Conservation (phyloP, 208 protist genomes). For the Leishmania turanica region DNA sequence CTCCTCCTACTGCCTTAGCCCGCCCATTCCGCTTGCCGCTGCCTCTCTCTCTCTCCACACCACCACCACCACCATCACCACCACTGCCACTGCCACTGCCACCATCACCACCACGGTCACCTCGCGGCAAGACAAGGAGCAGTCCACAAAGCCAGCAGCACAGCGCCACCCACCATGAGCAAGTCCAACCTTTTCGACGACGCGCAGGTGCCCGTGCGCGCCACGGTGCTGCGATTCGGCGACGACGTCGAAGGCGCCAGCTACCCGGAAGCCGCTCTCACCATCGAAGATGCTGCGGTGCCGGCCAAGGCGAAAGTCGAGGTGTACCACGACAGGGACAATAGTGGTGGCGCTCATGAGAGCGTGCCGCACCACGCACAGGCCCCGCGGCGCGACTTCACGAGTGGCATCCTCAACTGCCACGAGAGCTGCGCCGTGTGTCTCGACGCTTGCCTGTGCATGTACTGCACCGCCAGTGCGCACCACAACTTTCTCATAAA, state of each 20-base stretch:
- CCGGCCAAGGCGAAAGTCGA: background rate
- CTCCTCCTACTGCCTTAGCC: background rate
- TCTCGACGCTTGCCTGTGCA: conserved; percentile 26
- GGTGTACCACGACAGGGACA: background rate
- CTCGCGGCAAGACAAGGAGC: too few relatives aligned
- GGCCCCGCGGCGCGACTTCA: conserved; percentile 8
- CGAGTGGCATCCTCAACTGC: conserved; percentile 25
- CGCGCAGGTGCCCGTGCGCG: background rate
- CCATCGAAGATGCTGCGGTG: background rate
- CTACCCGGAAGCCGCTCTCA: conserved; percentile 11
- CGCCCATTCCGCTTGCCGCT: background rate
- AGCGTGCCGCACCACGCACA: background rate
- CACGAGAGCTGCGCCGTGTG: conserved; percentile 10
- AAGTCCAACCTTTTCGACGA: background rate
- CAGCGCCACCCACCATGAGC: background rate
- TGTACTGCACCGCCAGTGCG: conserved; percentile 28
- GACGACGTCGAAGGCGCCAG: background rate
- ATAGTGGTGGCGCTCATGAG: background rate
- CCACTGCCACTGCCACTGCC: too few relatives aligned
- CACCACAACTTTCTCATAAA: conserved; percentile 26
- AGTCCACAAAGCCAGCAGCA: too few relatives aligned
- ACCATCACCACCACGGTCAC: too few relatives aligned
- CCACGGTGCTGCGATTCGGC: conserved; percentile 4
- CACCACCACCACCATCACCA: too few relatives aligned
- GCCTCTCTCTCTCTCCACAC: background rate